These are phyloP conservation scores for Trematosphaeria pertusa DNA, from an alignment of 2,329 filamentous ascomycete species.

Conservation along the genomic window DNA sequence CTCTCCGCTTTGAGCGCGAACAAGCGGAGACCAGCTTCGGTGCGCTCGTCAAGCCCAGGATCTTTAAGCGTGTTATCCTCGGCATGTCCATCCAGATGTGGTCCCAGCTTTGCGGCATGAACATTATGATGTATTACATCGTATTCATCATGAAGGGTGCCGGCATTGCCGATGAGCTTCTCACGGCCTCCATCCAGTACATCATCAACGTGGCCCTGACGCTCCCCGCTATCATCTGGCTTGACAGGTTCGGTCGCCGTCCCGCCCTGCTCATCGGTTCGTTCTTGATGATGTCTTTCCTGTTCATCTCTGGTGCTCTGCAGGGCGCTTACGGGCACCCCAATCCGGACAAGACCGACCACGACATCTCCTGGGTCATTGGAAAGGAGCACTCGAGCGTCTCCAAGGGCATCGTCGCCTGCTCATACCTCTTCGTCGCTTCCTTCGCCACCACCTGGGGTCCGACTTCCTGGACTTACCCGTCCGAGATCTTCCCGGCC, in stretches of 20 bases:
- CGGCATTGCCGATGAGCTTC: conserved; percentile 62
- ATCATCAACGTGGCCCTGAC: conserved; percentile 69
- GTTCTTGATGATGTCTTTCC: conserved; percentile 64
- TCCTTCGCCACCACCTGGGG: conserved; percentile 53
- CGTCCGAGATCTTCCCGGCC: conserved; percentile 49
- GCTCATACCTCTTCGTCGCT: conserved; percentile 54
- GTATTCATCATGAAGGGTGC: conserved; percentile 67
- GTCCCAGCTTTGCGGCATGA: conserved; percentile 67
- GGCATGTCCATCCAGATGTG: conserved; percentile 67
- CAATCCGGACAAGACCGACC: conserved; percentile 40
- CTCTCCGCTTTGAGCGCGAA: conserved; percentile 62
- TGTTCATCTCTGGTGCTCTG: conserved; percentile 66
- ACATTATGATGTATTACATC: conserved; percentile 67
- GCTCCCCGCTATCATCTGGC: conserved; percentile 65
- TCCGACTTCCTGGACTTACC: conserved; percentile 46
- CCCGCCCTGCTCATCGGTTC: conserved; percentile 63
- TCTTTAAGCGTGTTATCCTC: conserved; percentile 63
- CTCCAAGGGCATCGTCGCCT: conserved; percentile 62
- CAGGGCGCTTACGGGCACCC: conserved; percentile 64
- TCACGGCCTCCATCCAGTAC: conserved; percentile 69
- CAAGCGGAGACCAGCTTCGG: conserved; percentile 58
- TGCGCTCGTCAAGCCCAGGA: conserved; percentile 59
- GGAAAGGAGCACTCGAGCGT: conserved; percentile 56
- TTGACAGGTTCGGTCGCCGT: conserved; percentile 66
- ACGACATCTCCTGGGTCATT: conserved; percentile 65